A percentile compares a stretch with the other conserved stretches of the same genome.
phyloP scores from a whole-genome alignment of 768 basidiomycete genomes.

The Agrocybe chaxingu region DNA sequence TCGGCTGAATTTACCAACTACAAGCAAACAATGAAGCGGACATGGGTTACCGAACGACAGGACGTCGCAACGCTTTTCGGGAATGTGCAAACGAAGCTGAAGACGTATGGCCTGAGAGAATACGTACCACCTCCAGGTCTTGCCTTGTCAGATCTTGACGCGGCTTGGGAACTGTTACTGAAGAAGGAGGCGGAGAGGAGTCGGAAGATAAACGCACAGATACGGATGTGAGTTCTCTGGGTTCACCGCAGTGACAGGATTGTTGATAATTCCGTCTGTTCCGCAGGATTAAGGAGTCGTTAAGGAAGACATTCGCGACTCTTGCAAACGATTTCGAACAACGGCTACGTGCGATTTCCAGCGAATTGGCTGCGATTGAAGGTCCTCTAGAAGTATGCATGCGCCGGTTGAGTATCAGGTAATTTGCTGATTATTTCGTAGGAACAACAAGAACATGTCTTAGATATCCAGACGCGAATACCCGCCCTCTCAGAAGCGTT shows the following conservation, averaged over 20 bases:
- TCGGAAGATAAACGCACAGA: slow-evolving; percentile 82
- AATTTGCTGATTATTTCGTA: neutral
- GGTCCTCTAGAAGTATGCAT: slow-evolving; percentile 68
- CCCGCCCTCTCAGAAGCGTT: slow-evolving; percentile 61
- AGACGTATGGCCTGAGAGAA: slow-evolving; percentile 82
- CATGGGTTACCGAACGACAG: slow-evolving; percentile 88
- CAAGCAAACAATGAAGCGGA: slow-evolving; percentile 82
- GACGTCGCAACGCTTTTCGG: slow-evolving; percentile 85
- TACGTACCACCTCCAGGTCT: slow-evolving; percentile 79
- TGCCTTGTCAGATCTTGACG: slow-evolving; percentile 68
- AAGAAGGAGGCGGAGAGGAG: slow-evolving; percentile 74
- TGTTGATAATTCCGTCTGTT: slow-evolving; percentile 1
- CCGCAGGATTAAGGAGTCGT: slow-evolving; percentile 73
- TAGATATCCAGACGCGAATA: slow-evolving; percentile 63
- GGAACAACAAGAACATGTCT: slow-evolving; percentile 73
- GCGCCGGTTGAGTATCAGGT: slow-evolving; percentile 15
- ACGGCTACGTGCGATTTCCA: slow-evolving; percentile 61
- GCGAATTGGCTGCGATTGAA: slow-evolving; percentile 69
- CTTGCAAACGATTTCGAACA: slow-evolving; percentile 76
- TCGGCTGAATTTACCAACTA: slow-evolving; percentile 71
- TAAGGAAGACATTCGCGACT: slow-evolving; percentile 75
- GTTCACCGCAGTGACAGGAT: neutral
- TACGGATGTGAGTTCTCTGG: slow-evolving; percentile 63
- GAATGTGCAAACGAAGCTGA: slow-evolving; percentile 91
- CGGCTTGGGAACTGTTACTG: slow-evolving; percentile 71